Conservation (phyloP, 352 stramenopile species). For the Globisporangium iwayamae region DNA sequence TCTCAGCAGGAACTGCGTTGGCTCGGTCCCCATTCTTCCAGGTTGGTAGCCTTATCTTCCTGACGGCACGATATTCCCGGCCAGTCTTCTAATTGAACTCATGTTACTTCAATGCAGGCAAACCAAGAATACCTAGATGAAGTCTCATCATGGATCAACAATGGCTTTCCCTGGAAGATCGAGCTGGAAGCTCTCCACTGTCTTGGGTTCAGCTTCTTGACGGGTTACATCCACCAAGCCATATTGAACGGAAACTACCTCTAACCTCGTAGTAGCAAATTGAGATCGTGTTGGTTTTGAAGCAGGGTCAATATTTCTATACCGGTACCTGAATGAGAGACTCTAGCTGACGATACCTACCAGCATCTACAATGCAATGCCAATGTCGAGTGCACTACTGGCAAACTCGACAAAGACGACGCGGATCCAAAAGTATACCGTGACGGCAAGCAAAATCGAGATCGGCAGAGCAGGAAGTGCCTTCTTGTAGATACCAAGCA, state of each 20-base stretch:
- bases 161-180: conserved; percentile 59
- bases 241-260: conserved; percentile 44
- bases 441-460: conserved; percentile 77
- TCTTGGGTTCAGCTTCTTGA: conserved; percentile 73
- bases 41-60: conserved; percentile 21
- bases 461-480: conserved; percentile 97
- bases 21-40: conserved; percentile 54
- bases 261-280: conserved; percentile 13
- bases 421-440: conserved; percentile 81
- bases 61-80: too few relatives aligned
- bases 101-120: conserved; percentile 24
- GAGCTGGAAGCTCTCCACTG: conserved; percentile 80
- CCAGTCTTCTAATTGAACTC: too few relatives aligned
- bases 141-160: conserved; percentile 46
- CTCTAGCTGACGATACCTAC: not conserved
- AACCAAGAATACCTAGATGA: conserved; percentile 50
- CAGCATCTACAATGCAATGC: conserved; percentile 20
- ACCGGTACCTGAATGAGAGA: not conserved
- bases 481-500: conserved; percentile 94
- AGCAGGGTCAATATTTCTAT: conserved; percentile 13
- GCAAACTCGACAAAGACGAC: conserved; percentile 68
- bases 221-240: conserved; percentile 44
- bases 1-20: conserved; percentile 38
- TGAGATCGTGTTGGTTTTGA: not conserved
- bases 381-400: conserved; percentile 32